Evolutionary conservation across 352 stramenopile species (phyloP).

Genomic region (Pythium oligandrum): DNA sequence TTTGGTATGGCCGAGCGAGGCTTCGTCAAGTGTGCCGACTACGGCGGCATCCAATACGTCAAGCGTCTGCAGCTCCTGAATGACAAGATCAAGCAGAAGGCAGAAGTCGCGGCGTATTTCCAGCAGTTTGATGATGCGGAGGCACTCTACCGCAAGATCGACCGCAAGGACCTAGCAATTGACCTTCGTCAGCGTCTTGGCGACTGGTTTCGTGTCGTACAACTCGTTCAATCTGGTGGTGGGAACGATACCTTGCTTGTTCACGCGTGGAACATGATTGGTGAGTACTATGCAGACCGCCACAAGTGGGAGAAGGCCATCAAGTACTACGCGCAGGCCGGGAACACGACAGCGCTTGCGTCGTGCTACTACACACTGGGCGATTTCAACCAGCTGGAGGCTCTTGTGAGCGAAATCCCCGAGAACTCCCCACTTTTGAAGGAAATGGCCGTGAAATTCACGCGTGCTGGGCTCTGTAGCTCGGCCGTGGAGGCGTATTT

Average conservation of each 20-base stretch:
- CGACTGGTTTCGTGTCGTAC: constrained; percentile 91
- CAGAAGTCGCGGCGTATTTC: constrained; percentile 88
- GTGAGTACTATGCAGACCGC: constrained; percentile 88
- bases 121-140: constrained; percentile 92
- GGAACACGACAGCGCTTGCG: constrained; percentile 68
- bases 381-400: constrained; percentile 84
- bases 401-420: constrained; percentile 80
- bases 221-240: constrained; percentile 72
- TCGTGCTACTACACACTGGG: constrained; percentile 91
- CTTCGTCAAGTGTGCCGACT: constrained; percentile 90
- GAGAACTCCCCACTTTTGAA: constrained; percentile 74
- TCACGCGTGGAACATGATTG: constrained; percentile 87
- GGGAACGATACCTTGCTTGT: constrained; percentile 79
- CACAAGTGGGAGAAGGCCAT: constrained; percentile 91
- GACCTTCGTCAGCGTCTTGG: constrained; percentile 86
- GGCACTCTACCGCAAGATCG: constrained; percentile 89
- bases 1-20: constrained; percentile 90
- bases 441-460: constrained; percentile 88
- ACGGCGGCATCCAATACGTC: constrained; percentile 91
- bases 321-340: constrained; percentile 87
- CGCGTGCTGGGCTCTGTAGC: constrained; percentile 74
- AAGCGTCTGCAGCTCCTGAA: constrained; percentile 85
- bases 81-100: constrained; percentile 89
- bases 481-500: constrained; percentile 85
- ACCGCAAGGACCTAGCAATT: constrained; percentile 92